These are phyloP conservation scores for Aspergillus amoenus DNA, from an alignment of 2,329 filamentous ascomycete genomes.

Conservation along the genomic window DNA sequence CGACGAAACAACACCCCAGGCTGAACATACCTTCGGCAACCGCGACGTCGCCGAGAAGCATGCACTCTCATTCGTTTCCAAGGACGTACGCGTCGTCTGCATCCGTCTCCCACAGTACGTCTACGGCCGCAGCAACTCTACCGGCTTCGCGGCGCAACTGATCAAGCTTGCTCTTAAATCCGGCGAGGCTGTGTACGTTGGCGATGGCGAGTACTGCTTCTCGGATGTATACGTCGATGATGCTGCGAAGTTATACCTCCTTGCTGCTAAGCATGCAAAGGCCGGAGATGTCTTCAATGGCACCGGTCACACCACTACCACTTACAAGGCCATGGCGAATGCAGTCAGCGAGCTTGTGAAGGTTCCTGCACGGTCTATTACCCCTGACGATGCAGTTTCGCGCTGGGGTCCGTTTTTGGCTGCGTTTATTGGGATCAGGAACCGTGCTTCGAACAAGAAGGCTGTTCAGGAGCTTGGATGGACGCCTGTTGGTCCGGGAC, in stretches of 20 bases:
- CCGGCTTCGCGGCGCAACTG: slow-evolving; percentile 24
- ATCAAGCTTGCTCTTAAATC: slow-evolving; percentile 26
- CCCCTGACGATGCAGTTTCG: slow-evolving; percentile 27
- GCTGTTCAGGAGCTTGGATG: slow-evolving; percentile 40
- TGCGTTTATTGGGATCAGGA: slow-evolving; percentile 25
- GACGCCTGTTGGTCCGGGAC: slow-evolving; percentile 23
- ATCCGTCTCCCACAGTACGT: slow-evolving; percentile 42
- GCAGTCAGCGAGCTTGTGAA: slow-evolving; percentile 36
- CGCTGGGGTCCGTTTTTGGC: slow-evolving; percentile 34
- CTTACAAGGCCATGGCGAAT: slow-evolving; percentile 16
- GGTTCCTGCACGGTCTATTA: slow-evolving; percentile 30
- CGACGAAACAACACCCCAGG: slow-evolving; percentile 15
- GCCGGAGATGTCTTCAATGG: slow-evolving; percentile 40
- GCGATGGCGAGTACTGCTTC: slow-evolving; percentile 39
- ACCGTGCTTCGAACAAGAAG: slow-evolving; percentile 36
- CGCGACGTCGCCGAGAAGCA: slow-evolving; percentile 27
- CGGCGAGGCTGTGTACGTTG: slow-evolving; percentile 35
- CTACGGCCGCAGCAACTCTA: slow-evolving; percentile 31
- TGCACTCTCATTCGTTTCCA: slow-evolving; percentile 16
- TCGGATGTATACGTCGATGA: slow-evolving; percentile 40
- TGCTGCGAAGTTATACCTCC: slow-evolving; percentile 37
- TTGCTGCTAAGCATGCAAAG: slow-evolving; percentile 40
- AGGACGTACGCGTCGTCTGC: slow-evolving; percentile 34
- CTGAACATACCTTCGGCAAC: slow-evolving; percentile 18
- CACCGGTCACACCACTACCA: slow-evolving; percentile 36